Conservation (phyloP, 1,284 basidiomycete species). For the Xanthoconium separans region DNA sequence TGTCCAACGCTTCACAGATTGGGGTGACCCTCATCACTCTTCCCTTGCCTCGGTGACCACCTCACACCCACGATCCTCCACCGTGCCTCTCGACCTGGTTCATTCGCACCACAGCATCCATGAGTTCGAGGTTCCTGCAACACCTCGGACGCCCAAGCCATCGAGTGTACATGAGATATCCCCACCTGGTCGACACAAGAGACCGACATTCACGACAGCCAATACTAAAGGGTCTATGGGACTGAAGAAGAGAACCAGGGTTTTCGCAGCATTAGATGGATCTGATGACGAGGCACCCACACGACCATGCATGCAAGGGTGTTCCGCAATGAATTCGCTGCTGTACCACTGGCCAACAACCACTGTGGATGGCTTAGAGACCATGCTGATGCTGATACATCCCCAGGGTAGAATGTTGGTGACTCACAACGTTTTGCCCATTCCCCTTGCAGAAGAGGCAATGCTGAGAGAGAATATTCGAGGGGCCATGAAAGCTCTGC, state of each 20-base stretch:
- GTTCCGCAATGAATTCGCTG: neutral
- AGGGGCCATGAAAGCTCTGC: neutral
- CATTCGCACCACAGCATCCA: neutral
- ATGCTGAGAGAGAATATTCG: neutral
- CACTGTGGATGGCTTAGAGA: neutral
- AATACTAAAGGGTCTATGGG: neutral
- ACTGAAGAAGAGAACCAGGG: neutral
- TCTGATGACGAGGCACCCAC: too few species aligned
- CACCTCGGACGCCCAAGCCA: neutral
- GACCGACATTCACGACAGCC: fast-evolving
- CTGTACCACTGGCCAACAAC: fast-evolving
- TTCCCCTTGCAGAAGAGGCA: neutral
- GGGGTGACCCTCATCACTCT: neutral
- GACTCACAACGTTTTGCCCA: neutral
- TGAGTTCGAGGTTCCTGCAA: too few species aligned
- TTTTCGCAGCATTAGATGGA: too few species aligned
- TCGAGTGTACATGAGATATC: too few species aligned
- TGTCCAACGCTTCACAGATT: too few species aligned
- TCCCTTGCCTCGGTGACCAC: neutral
- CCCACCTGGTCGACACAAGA: neutral
- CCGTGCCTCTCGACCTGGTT: neutral
- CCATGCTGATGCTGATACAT: neutral
- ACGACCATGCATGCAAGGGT: too few species aligned
- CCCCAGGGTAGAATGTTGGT: neutral
- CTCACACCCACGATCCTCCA: neutral